A percentile compares a stretch with the other conserved stretches of the same genome.
These are phyloP conservation scores for Boletus eberwhitei DNA, from an alignment of 768 basidiomycete genomes.

Conservation along the genomic window DNA sequence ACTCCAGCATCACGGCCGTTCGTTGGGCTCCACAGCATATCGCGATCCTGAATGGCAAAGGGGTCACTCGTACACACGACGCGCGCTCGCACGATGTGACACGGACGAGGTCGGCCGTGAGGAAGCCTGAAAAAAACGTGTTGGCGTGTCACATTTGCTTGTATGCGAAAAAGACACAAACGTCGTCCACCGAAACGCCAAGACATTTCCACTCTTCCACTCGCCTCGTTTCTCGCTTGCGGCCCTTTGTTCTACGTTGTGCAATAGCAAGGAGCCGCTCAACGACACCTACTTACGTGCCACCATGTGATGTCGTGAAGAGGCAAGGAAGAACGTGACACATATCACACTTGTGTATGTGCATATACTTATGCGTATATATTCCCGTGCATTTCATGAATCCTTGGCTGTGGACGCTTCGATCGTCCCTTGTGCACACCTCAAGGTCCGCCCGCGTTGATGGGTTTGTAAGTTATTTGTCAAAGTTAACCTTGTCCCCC, in stretches of 20 bases:
- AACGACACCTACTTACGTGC: neutral
- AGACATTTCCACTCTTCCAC: neutral
- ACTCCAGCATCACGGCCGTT: no score
- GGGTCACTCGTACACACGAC: neutral
- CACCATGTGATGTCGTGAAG: neutral
- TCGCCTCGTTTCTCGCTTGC: neutral
- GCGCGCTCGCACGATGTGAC: neutral
- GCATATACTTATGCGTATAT: neutral
- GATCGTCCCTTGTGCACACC: neutral
- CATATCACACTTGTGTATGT: neutral
- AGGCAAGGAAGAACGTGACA: neutral
- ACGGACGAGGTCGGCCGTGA: neutral
- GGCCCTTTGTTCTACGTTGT: neutral
- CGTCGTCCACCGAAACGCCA: neutral
- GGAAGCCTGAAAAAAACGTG: neutral
- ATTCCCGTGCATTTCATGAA: neutral
- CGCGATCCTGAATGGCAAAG: neutral
- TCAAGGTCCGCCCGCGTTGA: constrained; percentile 14
- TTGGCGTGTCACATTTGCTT: constrained; percentile 2
- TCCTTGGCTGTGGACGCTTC: neutral
- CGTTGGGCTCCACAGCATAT: no score
- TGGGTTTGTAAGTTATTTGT: neutral
- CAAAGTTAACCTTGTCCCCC: constrained; percentile 13
- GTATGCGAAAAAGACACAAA: neutral
- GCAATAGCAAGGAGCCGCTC: no score